Percentiles rank a stretch among this genome's conserved stretches.
Evolutionary conservation across 2,329 filamentous ascomycete genomes (phyloP).

Genomic region (Phialophora verrucosa): DNA sequence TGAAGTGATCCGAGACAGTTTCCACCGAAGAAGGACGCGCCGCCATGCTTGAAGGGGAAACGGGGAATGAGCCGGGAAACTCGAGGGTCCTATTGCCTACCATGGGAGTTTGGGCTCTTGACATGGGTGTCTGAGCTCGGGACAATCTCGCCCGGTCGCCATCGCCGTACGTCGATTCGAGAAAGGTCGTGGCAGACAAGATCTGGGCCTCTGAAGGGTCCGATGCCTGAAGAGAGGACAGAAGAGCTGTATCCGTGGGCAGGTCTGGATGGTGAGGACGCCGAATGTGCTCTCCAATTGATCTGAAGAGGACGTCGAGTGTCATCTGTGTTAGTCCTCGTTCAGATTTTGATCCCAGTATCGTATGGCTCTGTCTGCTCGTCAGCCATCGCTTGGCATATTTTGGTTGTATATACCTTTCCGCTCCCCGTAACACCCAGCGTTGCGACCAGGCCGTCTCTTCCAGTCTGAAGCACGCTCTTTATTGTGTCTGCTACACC

Average conservation of each 20-base stretch:
- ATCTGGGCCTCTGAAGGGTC: slow-evolving; percentile 83
- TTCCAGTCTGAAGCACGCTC: slow-evolving; percentile 80
- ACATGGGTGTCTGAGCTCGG: slow-evolving; percentile 71
- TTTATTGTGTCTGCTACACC: slow-evolving; percentile 63
- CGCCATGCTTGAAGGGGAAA: slow-evolving; percentile 14
- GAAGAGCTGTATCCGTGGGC: slow-evolving; percentile 62
- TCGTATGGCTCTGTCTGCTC: slow-evolving; percentile 79
- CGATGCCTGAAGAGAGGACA: slow-evolving; percentile 74
- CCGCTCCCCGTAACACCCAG: slow-evolving; percentile 93
- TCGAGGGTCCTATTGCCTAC: slow-evolving; percentile 49
- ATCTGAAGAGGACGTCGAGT: slow-evolving; percentile 86
- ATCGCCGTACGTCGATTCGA: slow-evolving; percentile 77
- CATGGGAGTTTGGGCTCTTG: slow-evolving; percentile 52
- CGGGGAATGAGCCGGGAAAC: slow-evolving; percentile 39
- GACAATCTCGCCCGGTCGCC: slow-evolving; percentile 65
- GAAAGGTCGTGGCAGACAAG: slow-evolving; percentile 73
- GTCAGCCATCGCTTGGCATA: background rate
- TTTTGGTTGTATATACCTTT: slow-evolving; percentile 67
- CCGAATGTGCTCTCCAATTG: slow-evolving; percentile 73
- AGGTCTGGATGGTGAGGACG: slow-evolving; percentile 58
- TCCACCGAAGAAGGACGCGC: background rate
- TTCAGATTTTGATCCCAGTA: slow-evolving; percentile 84
- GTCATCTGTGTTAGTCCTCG: slow-evolving; percentile 90
- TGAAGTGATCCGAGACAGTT: slow-evolving; percentile 22
- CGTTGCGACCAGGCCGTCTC: slow-evolving; percentile 88